Evolutionary conservation across 2,329 filamentous ascomycete genomes (phyloP), one percentile per base, ranked within the genome.

Genomic region (Neofusicoccum kwambonambiense): DNA sequence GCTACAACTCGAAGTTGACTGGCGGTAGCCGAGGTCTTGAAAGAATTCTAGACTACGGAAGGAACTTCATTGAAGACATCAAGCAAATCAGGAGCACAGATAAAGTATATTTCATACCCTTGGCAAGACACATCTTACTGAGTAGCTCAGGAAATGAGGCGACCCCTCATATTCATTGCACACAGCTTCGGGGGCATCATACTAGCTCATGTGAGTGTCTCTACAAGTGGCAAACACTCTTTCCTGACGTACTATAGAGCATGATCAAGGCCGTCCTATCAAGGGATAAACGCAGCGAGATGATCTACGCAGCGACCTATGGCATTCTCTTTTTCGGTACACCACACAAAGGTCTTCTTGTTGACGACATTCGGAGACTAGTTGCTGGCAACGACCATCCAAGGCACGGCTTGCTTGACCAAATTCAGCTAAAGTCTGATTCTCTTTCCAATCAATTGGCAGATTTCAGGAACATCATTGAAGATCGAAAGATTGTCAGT

Each of bases 1-100:
- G 76, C 2, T 77, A 77, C 64, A 73, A 77, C 65, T 74, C 75
- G 17, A 75, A 74, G 61, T 64, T 77, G 4, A 69, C 64, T 11
- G 31, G 34, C 15, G 19, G n/a, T 9, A 71, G 66, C 44, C 66
- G 69, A 51, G 69, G 68, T 8, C 62, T 73, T 6, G 64, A 72
- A 52, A 72, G 68, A 2, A 67, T 72, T 34, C 60, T 65, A 12
- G 70, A 71, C 35, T 71, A 70, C 34, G 54, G 50, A 7, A 22
- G 51, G 8, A 9, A 4, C 12, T 42, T 56, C 3, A 5, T 56
- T 3, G 35, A 41, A 15, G 37, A 56, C 2, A 19, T 41, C 3
- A 41, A 41, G 3, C 35, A 42, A n/a, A 13, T 56, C 9, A 2
- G 35, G 2, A 39, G 5, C 2, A n/a, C 47, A 4, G 47, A 50